Evolutionary conservation across 345 rosid species (phyloP), one percentile per base, ranked within the genome.

Genomic region (Anacardium occidentale): DNA sequence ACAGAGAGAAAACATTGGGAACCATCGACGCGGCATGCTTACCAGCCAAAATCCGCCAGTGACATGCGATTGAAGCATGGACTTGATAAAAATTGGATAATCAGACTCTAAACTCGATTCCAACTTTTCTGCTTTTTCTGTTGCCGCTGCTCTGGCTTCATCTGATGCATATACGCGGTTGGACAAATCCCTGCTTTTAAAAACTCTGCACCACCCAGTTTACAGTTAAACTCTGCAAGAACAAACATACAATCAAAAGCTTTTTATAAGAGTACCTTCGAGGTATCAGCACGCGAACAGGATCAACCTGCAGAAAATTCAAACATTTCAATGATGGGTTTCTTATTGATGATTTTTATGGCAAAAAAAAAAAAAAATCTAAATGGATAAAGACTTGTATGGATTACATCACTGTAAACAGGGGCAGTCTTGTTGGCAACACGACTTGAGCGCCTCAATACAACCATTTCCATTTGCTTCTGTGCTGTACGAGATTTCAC

Each of bases 21-120:
- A 44, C 26, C 45, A 51, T 20, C 15, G 22, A 53, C 47, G 4
- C 26, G 74, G 60, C 14, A 68, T 52, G 52, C 62, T 57, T 81
- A 91, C 98, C 88, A 91, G 97, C 97, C 97, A 93, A 86, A 91
- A 93, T 72, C 97, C 91, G 76, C 96, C 97, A 18, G 92, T 82
- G 48, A 93, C 96, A 72, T 93, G 97, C 3, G 96, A 91, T 21
- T 81, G 94, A 71, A 91, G 89, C 98, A 93, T 93, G n/a, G 92
- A 73, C 76, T 85, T 91, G 8, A 84, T 74, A 66, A 91, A 87
- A 74, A 68, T 78, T 7, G 97, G 97, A 70, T 64, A 77, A 18
- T 80, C 74, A 56, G 79, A 12, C n/a, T 66, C 88, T 50, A 93
- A 75, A 70, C 70, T 67, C 61, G 83, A 77, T 70, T 87, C 85